These are phyloP conservation scores for Neurospora sp. DNA, from an alignment of 495 filamentous ascomycete genomes.

Conservation along the genomic window DNA sequence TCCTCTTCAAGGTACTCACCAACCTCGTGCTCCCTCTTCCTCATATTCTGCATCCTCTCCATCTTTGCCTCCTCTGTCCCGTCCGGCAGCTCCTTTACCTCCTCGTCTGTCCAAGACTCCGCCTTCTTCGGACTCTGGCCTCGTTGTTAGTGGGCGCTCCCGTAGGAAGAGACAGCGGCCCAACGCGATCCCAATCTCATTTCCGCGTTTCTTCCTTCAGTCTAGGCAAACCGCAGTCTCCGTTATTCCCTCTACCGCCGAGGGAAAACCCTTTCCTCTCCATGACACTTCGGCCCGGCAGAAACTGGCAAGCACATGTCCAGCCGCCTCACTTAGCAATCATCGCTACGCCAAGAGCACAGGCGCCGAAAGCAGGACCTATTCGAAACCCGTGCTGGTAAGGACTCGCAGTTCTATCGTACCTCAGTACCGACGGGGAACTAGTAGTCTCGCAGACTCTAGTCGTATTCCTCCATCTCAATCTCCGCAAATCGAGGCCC, in stretches of 20 bases:
- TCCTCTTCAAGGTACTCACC: not conserved
- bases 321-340: conserved; percentile 18
- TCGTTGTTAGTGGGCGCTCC: conserved; percentile 6
- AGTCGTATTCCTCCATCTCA: conserved; percentile 17
- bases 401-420: conserved; percentile 26
- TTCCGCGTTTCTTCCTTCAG: conserved; percentile 29
- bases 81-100: conserved; percentile 15
- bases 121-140: conserved; percentile 6
- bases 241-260: conserved; percentile 33
- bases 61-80: conserved; percentile 11
- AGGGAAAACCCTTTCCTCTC: conserved; percentile 35
- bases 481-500: not conserved
- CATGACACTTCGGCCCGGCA: conserved; percentile 32
- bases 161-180: not conserved
- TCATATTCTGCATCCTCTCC: conserved; percentile 12
- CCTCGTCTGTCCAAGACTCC: conserved; percentile 8
- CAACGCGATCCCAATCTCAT: conserved; percentile 22
- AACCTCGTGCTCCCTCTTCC: conserved; percentile 10
- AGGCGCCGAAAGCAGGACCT: conserved; percentile 40
- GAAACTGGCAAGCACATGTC: conserved; percentile 37
- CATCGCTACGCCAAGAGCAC: conserved; percentile 35
- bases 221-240: conserved; percentile 31
- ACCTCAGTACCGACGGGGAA: conserved; percentile 13
- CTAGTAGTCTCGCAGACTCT: conserved; percentile 17
- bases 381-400: conserved; percentile 47